Percentiles rank a stretch among this genome's conserved stretches.
phyloP scores from a whole-genome alignment of 2,329 filamentous ascomycete genomes.

The Eurotiales sp. region DNA sequence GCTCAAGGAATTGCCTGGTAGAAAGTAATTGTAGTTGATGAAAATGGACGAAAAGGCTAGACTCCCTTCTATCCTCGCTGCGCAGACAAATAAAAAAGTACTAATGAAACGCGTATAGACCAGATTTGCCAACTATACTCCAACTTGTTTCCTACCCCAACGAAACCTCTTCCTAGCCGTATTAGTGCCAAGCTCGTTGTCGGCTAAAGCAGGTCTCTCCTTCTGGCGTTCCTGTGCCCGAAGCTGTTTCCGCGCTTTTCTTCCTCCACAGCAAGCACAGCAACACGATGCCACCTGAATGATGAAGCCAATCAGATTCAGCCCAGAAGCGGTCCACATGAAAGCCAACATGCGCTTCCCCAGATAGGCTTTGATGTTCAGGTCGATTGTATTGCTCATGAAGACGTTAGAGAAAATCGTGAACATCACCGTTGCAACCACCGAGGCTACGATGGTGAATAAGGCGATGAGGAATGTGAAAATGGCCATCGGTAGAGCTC shows the following conservation, averaged over 20 bases:
- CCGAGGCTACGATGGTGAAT: constrained; percentile 64
- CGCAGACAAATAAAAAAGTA: background rate
- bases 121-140: background rate
- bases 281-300: constrained; percentile 75
- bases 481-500: constrained; percentile 64
- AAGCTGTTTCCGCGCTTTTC: constrained; percentile 33
- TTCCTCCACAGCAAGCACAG: constrained; percentile 51
- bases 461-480: constrained; percentile 65
- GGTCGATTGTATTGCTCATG: constrained; percentile 59
- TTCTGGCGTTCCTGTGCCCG: constrained; percentile 16
- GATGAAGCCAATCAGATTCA: constrained; percentile 65
- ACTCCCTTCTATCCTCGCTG: background rate
- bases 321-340: constrained; percentile 77
- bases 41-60: background rate
- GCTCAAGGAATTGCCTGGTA: too few species aligned
- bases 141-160: constrained; percentile 2
- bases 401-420: constrained; percentile 76
- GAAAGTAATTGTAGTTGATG: too few species aligned
- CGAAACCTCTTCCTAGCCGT: constrained; percentile 5
- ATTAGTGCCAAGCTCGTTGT: background rate
- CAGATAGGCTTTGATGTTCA: constrained; percentile 71
- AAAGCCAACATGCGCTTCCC: constrained; percentile 76
- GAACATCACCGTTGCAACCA: constrained; percentile 80
- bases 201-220: background rate
- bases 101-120: too few species aligned